Evolutionary conservation across 2,329 filamentous ascomycete genomes (phyloP).

Genomic region (Cercospora beticola): DNA sequence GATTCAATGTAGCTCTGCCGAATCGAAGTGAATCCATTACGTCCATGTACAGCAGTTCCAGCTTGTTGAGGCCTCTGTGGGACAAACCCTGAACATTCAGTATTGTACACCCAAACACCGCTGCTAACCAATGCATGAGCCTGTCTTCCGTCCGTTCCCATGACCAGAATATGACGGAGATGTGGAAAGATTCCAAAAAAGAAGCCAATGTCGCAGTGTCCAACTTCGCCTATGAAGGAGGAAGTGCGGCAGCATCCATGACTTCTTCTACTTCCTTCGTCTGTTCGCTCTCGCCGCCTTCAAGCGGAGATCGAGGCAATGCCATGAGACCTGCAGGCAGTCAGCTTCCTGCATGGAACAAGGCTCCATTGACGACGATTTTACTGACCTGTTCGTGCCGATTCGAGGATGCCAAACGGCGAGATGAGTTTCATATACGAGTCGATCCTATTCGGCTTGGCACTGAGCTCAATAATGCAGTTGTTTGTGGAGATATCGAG

Average conservation of each 20-base stretch:
- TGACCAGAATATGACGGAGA: background rate
- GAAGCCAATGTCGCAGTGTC: background rate
- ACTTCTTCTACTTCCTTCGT: conserved; percentile 91
- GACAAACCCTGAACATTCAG: background rate
- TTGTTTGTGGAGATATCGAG: conserved; percentile 97
- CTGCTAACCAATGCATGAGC: conserved; percentile 4
- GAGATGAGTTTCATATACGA: conserved; percentile 94
- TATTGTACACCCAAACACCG: conserved; percentile 2
- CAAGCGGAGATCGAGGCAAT: conserved; percentile 85
- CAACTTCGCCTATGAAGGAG: conserved; percentile 54
- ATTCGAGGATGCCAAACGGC: conserved; percentile 95
- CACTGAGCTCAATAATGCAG: conserved; percentile 95
- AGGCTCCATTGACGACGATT: background rate
- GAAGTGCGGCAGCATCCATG: conserved; percentile 89
- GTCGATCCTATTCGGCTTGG: conserved; percentile 90
- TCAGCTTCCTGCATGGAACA: conserved; percentile 20
- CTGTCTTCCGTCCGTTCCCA: background rate
- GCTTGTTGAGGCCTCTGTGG: background rate
- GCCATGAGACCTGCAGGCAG: conserved; percentile 75
- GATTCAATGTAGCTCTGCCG: background rate
- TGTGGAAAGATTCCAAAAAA: background rate
- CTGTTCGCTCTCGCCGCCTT: conserved; percentile 68
- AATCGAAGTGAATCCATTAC: background rate
- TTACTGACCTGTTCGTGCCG: conserved; percentile 72
- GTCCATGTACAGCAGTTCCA: background rate